Conservation (phyloP, 2,329 filamentous ascomycete species). For the Fusarium nodosum region DNA sequence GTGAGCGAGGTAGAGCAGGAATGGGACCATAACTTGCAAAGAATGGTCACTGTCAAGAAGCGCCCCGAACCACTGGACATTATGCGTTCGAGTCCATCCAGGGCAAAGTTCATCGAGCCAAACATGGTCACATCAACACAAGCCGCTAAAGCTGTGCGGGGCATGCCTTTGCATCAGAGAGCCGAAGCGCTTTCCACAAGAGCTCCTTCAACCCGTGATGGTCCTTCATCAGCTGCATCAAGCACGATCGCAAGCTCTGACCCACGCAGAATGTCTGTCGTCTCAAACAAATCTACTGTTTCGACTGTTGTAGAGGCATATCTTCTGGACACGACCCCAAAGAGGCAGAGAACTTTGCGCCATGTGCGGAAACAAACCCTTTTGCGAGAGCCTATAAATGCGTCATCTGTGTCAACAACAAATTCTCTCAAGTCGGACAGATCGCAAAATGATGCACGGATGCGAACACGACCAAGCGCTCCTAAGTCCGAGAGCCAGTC, state of each 20-base stretch:
- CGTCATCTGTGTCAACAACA: conserved; percentile 24
- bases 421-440: conserved; percentile 30
- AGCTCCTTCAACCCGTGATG: conserved; percentile 46
- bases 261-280: conserved; percentile 64
- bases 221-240: conserved; percentile 51
- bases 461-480: conserved; percentile 48
- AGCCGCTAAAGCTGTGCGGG: conserved; percentile 64
- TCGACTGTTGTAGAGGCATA: conserved; percentile 72
- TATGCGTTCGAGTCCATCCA: conserved; percentile 45
- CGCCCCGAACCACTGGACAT: conserved; percentile 52
- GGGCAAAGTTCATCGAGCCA: conserved; percentile 63
- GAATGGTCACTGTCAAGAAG: conserved; percentile 68
- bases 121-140: conserved; percentile 64
- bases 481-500: conserved; percentile 62
- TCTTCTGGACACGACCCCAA: conserved; percentile 63
- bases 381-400: conserved; percentile 61
- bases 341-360: conserved; percentile 68
- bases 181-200: conserved; percentile 47
- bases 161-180: conserved; percentile 62
- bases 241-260: conserved; percentile 60
- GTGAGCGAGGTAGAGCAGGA: conserved; percentile 64
- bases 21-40: conserved; percentile 67
- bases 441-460: conserved; percentile 49
- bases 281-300: conserved; percentile 67
- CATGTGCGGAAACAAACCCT: conserved; percentile 70